Conservation (phyloP, 208 protist genomes). For the Trypanosoma congolense region DNA sequence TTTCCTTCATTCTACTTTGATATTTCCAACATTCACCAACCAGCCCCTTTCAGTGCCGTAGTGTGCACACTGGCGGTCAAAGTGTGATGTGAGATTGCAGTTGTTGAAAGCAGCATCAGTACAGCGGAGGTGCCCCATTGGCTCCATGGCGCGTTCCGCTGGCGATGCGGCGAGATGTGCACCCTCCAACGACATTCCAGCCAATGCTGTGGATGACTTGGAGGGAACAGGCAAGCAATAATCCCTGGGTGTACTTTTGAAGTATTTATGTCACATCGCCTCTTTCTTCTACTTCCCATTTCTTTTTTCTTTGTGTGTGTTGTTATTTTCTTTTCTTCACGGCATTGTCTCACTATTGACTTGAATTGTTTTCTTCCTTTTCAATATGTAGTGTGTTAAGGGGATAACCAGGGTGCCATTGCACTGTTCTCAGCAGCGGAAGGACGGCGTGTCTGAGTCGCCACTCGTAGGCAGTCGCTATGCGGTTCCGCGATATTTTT, state of each 20-base stretch:
- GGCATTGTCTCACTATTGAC: constrained; percentile 1
- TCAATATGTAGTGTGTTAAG: too few species aligned
- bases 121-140: constrained; percentile 19
- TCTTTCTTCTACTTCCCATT: neutral
- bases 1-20: neutral
- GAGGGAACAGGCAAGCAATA: too few species aligned
- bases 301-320: constrained; percentile 1
- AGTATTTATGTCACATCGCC: neutral
- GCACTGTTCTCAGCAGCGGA: too few species aligned
- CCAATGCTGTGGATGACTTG: neutral
- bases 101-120: constrained; percentile 29
- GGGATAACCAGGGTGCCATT: too few species aligned
- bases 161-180: constrained; percentile 29
- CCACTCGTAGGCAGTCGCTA: constrained; percentile 16
- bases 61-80: constrained; percentile 25
- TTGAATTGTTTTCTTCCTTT: neutral
- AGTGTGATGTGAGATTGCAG: constrained; percentile 26
- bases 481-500: constrained; percentile 78
- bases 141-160: constrained; percentile 19
- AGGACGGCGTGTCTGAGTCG: too few species aligned
- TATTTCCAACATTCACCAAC: constrained; percentile 25
- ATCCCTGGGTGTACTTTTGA: neutral
- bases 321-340: constrained; percentile 8
- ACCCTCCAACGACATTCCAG: neutral
- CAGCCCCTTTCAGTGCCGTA: constrained; percentile 21